Percentiles rank a stretch among this genome's conserved stretches.
phyloP scores from a whole-genome alignment of 257 asterid genomes.

The Petrea volubilis region DNA sequence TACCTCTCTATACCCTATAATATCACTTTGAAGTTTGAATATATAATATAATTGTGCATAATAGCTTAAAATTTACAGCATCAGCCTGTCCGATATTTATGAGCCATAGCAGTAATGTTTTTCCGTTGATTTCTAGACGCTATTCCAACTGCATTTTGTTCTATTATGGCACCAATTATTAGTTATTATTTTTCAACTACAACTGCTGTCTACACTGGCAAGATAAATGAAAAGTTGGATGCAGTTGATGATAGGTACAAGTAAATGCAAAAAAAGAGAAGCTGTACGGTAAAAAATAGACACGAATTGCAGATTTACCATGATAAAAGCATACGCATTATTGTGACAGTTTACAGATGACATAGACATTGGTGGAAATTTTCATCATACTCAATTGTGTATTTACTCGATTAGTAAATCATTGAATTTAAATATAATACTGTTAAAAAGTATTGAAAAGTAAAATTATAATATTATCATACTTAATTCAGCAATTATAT shows the following conservation, averaged over 20 bases:
- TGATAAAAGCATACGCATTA: not conserved
- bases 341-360: not conserved
- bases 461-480: too few relatives aligned
- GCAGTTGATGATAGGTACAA: not conserved
- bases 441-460: too few relatives aligned
- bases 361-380: too few relatives aligned
- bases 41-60: not conserved
- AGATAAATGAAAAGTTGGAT: not conserved
- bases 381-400: too few relatives aligned
- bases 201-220: not conserved
- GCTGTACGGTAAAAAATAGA: too few relatives aligned
- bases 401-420: too few relatives aligned
- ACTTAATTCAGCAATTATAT: too few relatives aligned
- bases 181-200: not conserved
- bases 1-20: too few relatives aligned
- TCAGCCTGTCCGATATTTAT: not conserved
- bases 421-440: too few relatives aligned
- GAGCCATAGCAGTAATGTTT: not conserved
- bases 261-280: constrained; percentile 15
- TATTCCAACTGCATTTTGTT: not conserved
- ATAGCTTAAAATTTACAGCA: not conserved
- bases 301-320: too few relatives aligned
- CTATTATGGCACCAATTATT: not conserved
- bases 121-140: not conserved
- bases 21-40: too few relatives aligned